Conservation (phyloP, 225 moss, liverwort and hornwort genomes). For the Marchantia paleacea region DNA sequence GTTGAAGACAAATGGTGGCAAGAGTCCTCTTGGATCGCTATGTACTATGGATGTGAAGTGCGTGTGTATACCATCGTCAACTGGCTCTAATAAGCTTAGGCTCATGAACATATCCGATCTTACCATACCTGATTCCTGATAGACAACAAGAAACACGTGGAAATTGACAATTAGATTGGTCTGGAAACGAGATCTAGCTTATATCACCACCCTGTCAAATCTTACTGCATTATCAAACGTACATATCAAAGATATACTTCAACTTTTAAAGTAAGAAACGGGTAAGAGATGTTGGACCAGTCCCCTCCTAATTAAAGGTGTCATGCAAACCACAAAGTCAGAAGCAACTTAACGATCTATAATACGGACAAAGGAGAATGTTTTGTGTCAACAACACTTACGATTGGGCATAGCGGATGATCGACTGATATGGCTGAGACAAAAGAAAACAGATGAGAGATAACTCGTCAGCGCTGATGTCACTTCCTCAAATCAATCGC, state of each 20-base stretch:
- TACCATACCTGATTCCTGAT: conserved; percentile 38
- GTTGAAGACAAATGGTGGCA: conserved; percentile 46
- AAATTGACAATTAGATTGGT: background rate
- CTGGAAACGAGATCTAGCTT: background rate
- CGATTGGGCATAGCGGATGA: conserved; percentile 46
- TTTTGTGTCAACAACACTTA: conserved; percentile 18
- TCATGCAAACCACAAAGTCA: background rate
- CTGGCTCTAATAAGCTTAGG: conserved; percentile 38
- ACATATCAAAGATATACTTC: background rate
- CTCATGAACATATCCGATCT: conserved; percentile 47
- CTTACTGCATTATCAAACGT: background rate
- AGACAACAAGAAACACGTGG: background rate
- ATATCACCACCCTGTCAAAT: background rate
- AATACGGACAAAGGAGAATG: background rate
- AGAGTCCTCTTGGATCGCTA: conserved; percentile 45
- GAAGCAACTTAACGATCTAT: background rate
- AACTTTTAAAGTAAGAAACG: background rate
- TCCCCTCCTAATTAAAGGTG: background rate
- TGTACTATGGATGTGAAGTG: conserved; percentile 44
- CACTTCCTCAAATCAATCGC: background rate
- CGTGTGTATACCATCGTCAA: conserved; percentile 36
- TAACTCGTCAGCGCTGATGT: background rate
- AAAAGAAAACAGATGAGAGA: background rate
- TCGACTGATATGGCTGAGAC: conserved; percentile 46
- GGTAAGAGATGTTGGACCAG: background rate